phyloP scores from a whole-genome alignment of 1,139 yeast species.

The Tardiomyces depauwii region DNA sequence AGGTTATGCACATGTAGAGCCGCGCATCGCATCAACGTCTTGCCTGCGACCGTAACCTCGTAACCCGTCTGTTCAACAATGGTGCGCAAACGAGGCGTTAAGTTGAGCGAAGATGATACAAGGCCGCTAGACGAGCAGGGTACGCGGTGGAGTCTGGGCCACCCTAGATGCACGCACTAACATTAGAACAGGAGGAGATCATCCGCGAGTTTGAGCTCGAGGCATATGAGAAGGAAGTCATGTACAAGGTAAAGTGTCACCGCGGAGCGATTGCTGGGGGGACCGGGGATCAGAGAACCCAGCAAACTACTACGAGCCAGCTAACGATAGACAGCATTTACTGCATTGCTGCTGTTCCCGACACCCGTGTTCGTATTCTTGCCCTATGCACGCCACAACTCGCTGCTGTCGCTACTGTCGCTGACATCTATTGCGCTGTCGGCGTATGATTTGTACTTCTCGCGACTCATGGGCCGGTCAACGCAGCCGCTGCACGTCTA shows the following conservation, averaged over 20 bases:
- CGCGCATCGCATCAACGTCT: too few species aligned
- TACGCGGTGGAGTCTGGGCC: neutral
- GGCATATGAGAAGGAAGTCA: constrained; percentile 15
- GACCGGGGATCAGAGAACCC: too few species aligned
- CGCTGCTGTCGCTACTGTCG: constrained; percentile 21
- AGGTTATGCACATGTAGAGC: too few species aligned
- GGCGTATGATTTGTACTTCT: constrained; percentile 8
- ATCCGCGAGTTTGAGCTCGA: constrained; percentile 16
- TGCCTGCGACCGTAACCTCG: too few species aligned
- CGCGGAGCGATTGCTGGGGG: too few species aligned
- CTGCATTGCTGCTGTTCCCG: constrained; percentile 19
- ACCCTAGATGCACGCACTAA: neutral
- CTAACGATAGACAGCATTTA: constrained; percentile 6
- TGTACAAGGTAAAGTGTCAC: constrained; percentile 7
- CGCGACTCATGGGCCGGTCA: neutral
- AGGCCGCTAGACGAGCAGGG: neutral
- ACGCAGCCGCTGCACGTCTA: neutral
- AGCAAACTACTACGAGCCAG: too few species aligned
- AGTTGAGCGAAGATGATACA: neutral
- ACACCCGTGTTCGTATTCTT: constrained; percentile 22
- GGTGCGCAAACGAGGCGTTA: neutral
- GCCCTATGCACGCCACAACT: constrained; percentile 21
- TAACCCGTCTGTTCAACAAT: neutral
- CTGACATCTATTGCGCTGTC: constrained; percentile 16
- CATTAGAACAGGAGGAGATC: constrained; percentile 20